Base-by-base conservation (phyloP, 2,329 filamentous ascomycete species). In the Penicillium nordicum region DNA sequence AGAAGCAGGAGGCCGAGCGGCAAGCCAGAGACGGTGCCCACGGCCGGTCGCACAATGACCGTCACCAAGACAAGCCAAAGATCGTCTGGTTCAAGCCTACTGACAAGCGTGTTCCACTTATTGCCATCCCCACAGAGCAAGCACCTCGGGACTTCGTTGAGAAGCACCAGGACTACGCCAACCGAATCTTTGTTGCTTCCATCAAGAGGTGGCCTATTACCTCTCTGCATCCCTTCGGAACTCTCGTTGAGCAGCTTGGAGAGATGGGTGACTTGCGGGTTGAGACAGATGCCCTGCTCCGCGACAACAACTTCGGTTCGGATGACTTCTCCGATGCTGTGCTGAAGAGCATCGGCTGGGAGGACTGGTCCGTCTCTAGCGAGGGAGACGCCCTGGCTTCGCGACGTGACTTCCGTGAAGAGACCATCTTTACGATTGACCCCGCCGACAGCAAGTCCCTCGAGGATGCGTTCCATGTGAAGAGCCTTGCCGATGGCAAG, bases 81-180 rank as follows among this genome's bases (percentile, higher is more conserved):
- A 99, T 99, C 77, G 94, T 99, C 41, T 99, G 94, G 94, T 99
- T 99, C 81, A 99, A 99, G 82, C 94, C 94, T 57, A 99, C 94
- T 1, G 94, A 99, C 78, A 97, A 99, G 84, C 91, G 94, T 71
- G 94, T 99, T 46, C 94, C 94, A 48, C 82, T 99, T 63, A 99
- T 99, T 74, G 94, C 94, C 52, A 99, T 99, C 63, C 94, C 94
- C 1, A 99, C 94, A 3, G 94, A 99, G 75, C 94, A 99, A 77
- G 94, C 94, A 9, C 94, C 94, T 21, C 88, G 92, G 36, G 94
- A 97, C 77, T 99, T 99, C 68, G 94, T 99, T 29, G 94, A 99
- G 80, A 96, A 94, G 76, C 94, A 99, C 74, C 91, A 96, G 74
- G 91, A 97, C 30, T 99, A 97, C 68, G 92, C 93, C 55, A 95